These are phyloP conservation scores for Chaetomium cochliodes DNA, from an alignment of 495 filamentous ascomycete species.

Conservation along the genomic window DNA sequence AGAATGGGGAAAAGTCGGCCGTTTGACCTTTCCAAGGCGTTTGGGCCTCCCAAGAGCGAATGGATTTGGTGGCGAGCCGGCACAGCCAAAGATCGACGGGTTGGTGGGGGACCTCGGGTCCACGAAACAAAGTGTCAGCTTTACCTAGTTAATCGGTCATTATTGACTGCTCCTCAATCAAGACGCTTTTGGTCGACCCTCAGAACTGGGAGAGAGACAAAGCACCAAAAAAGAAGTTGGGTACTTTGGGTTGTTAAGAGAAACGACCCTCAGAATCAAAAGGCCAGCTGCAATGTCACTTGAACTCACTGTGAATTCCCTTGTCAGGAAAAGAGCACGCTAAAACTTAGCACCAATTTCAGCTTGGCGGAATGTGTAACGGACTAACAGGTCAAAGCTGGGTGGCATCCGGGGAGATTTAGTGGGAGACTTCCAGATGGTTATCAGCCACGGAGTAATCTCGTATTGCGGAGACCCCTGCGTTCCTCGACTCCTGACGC, in stretches of 20 bases:
- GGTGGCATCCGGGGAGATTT: neutral
- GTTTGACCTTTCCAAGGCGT: constrained; percentile 10
- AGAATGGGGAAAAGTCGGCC: neutral
- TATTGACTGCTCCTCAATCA: neutral
- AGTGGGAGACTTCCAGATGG: neutral
- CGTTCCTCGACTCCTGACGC: constrained; percentile 1
- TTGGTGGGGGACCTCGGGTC: constrained; percentile 18
- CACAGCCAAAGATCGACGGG: constrained; percentile 17
- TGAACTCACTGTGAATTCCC: neutral
- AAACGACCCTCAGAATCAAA: neutral
- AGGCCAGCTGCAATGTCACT: constrained; percentile 4
- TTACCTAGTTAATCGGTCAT: constrained; percentile 21
- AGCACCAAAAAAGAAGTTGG: neutral
- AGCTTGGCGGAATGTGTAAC: neutral
- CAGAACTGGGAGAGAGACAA: neutral
- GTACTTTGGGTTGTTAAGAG: neutral
- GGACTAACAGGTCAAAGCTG: neutral
- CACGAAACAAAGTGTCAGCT: constrained; percentile 4
- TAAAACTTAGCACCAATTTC: neutral
- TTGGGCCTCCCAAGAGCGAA: neutral
- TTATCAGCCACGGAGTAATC: neutral
- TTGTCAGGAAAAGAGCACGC: constrained; percentile 5
- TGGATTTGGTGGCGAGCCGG: constrained; percentile 5
- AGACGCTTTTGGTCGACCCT: neutral
- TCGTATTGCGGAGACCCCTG: constrained; percentile 13